A percentile compares a stretch with the other conserved stretches of the same genome.
These are phyloP conservation scores for Alternaria hordeiaustralica DNA, from an alignment of 2,329 filamentous ascomycete species.

Conservation along the genomic window DNA sequence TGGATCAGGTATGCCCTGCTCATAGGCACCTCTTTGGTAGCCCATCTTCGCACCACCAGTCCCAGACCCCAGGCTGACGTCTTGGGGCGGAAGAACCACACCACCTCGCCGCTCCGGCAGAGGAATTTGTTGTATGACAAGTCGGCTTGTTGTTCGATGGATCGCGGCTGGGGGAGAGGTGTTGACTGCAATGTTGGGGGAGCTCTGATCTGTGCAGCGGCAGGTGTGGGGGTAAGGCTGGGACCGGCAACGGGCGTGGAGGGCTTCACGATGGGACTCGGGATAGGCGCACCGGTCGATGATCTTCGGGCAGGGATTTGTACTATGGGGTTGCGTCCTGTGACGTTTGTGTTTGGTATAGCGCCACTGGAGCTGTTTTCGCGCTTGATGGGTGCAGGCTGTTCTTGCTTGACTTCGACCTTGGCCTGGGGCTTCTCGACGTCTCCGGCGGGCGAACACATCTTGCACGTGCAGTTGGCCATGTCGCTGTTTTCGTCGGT, in stretches of 20 bases:
- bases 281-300: conserved; percentile 24
- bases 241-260: conserved; percentile 10
- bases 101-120: conserved; percentile 62
- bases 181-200: conserved; percentile 39
- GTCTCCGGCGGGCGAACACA: conserved; percentile 60
- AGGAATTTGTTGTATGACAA: conserved; percentile 56
- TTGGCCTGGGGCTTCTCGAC: conserved; percentile 43
- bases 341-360: neutral
- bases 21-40: conserved; percentile 37
- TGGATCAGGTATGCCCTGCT: conserved; percentile 53
- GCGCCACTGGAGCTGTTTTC: conserved; percentile 27
- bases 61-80: conserved; percentile 61
- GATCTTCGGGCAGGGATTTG: conserved; percentile 35
- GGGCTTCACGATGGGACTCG: conserved; percentile 32
- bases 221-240: conserved; percentile 4
- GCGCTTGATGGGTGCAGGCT: conserved; percentile 31
- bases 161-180: conserved; percentile 50
- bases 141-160: conserved; percentile 59
- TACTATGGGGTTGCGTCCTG: conserved; percentile 28
- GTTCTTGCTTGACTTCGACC: conserved; percentile 30
- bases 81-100: conserved; percentile 61
- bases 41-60: conserved; percentile 57
- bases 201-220: conserved; percentile 26
- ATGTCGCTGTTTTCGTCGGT: conserved; percentile 60
- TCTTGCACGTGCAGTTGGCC: conserved; percentile 64